Conservation (phyloP, 176 grass and related monocot genomes). For the Ensete glaucum region DNA sequence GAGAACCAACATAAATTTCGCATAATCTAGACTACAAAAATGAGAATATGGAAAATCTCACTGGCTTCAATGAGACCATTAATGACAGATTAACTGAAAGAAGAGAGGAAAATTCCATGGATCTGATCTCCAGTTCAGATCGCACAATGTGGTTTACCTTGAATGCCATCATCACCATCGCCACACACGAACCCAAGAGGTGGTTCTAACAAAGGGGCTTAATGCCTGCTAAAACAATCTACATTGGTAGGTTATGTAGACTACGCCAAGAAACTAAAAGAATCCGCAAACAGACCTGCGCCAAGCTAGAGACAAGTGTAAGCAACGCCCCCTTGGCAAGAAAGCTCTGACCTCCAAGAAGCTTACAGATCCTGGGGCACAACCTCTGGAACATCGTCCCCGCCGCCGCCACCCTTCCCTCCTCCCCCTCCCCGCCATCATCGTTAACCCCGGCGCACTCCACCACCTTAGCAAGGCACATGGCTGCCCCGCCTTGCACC, state of each 20-base stretch:
- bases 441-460: conserved; percentile 45
- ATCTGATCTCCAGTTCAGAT: background rate
- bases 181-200: background rate
- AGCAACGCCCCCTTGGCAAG: conserved; percentile 79
- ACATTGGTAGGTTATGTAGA: background rate
- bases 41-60: background rate
- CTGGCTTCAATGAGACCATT: background rate
- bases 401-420: background rate
- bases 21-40: background rate
- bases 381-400: conserved; percentile 54
- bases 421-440: conserved; percentile 7
- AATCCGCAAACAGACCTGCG: conserved; percentile 33
- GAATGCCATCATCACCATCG: background rate
- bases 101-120: background rate
- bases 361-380: conserved; percentile 66
- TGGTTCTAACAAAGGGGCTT: background rate
- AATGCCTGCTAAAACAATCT: background rate
- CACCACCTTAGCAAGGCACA: conserved; percentile 72
- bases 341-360: conserved; percentile 64
- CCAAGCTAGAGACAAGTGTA: conserved; percentile 58
- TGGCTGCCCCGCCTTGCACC: conserved; percentile 71
- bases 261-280: background rate
- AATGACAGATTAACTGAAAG: background rate
- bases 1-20: too few species aligned
- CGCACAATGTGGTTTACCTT: background rate